Percentiles rank a stretch among this genome's conserved stretches.
Conservation (phyloP, 352 stramenopile species). For the Pythium brachiatum region DNA sequence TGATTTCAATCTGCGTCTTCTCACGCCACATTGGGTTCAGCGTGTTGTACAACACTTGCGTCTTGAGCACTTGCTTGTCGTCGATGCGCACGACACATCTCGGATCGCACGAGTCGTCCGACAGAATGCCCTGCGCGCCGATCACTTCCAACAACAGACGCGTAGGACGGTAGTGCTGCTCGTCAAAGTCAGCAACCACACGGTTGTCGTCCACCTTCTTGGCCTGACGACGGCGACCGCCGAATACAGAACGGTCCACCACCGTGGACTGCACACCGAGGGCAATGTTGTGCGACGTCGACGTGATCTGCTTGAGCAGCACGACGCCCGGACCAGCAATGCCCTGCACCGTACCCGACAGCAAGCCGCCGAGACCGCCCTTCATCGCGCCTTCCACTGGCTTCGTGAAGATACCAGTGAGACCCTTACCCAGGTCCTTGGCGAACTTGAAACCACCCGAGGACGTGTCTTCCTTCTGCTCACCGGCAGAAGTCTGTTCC, state of each 20-base stretch:
- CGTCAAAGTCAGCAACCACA: slow-evolving; percentile 65
- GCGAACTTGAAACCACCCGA: slow-evolving; percentile 78
- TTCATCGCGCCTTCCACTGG: slow-evolving; percentile 81
- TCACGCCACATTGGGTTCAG: slow-evolving; percentile 82
- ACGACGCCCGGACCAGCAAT: slow-evolving; percentile 82
- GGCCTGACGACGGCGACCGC: slow-evolving; percentile 61
- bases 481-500: neutral
- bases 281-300: slow-evolving; percentile 75
- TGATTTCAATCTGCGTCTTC: slow-evolving; percentile 56
- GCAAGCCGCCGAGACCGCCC: slow-evolving; percentile 70
- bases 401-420: slow-evolving; percentile 88
- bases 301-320: slow-evolving; percentile 80
- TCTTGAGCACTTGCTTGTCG: slow-evolving; percentile 63
- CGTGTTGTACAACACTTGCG: slow-evolving; percentile 82
- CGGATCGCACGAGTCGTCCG: slow-evolving; percentile 75
- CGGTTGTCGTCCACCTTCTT: slow-evolving; percentile 70
- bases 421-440: slow-evolving; percentile 78
- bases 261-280: slow-evolving; percentile 79
- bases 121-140: slow-evolving; percentile 64
- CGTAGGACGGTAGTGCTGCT: slow-evolving; percentile 56
- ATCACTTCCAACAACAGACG: slow-evolving; percentile 67
- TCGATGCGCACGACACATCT: slow-evolving; percentile 75
- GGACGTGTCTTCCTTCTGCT: slow-evolving; percentile 30
- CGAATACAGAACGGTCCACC: slow-evolving; percentile 75
- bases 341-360: slow-evolving; percentile 74